A percentile compares a stretch with the other conserved stretches of the same genome.
Evolutionary conservation across 1,139 yeast species (phyloP).

Genomic region (Yamadazyma membranifaciens): DNA sequence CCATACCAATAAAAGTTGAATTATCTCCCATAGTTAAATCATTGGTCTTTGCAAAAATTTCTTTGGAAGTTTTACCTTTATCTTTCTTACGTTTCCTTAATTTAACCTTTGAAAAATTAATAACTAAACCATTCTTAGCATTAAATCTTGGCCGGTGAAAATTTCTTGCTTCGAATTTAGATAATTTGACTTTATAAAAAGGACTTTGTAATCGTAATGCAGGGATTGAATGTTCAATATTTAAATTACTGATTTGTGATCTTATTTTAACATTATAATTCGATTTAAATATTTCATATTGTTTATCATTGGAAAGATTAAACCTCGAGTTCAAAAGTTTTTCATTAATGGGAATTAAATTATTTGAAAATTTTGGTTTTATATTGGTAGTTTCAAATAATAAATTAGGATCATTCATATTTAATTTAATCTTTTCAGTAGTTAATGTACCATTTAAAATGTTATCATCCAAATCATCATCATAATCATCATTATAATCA

Average conservation of each 20-base stretch:
- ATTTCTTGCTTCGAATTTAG: constrained; percentile 68
- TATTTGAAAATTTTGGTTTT: constrained; percentile 13
- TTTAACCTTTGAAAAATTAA: constrained; percentile 74
- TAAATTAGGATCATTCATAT: constrained; percentile 84
- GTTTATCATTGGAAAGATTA: constrained; percentile 84
- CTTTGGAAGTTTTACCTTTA: constrained; percentile 75
- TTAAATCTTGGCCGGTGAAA: constrained; percentile 80
- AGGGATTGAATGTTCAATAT: constrained; percentile 88
- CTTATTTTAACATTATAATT: constrained; percentile 91
- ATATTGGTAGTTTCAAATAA: constrained; percentile 45
- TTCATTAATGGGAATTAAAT: constrained; percentile 48
- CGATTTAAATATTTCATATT: constrained; percentile 77
- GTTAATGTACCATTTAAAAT: constrained; percentile 72
- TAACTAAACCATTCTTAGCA: constrained; percentile 73
- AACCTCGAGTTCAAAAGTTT: constrained; percentile 54
- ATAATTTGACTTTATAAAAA: constrained; percentile 76
- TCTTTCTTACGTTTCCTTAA: constrained; percentile 88
- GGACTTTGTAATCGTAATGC: constrained; percentile 89
- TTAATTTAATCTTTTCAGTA: constrained; percentile 51
- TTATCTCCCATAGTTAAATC: constrained; percentile 87
- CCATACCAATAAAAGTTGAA: constrained; percentile 74
- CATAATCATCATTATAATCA: constrained; percentile 63
- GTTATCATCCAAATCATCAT: constrained; percentile 71
- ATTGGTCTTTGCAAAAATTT: constrained; percentile 64
- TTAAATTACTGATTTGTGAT: constrained; percentile 86